Conservation (phyloP, 2,329 filamentous ascomycete species). For the Talaromyces sp. region DNA sequence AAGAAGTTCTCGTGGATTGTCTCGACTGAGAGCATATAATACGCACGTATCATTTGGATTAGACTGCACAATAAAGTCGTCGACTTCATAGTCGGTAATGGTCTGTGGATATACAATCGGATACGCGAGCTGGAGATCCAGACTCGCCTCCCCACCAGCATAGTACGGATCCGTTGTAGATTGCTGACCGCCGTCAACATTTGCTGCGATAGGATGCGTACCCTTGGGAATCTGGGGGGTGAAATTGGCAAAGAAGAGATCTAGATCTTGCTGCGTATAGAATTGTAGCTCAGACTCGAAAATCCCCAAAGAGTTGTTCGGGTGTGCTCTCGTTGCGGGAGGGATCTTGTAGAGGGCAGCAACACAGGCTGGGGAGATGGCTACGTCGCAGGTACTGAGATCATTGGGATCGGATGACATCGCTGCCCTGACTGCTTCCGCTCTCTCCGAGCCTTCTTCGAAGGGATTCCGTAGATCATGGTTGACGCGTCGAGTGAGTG, state of each 20-base stretch:
- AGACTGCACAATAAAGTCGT: slow-evolving; percentile 37
- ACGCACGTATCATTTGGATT: slow-evolving; percentile 21
- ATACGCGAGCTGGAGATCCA: slow-evolving; percentile 56
- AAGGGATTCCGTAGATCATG: not conserved
- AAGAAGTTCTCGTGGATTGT: not conserved
- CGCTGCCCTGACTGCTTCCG: not conserved
- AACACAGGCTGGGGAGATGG: slow-evolving; percentile 57
- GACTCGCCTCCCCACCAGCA: slow-evolving; percentile 46
- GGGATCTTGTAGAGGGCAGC: slow-evolving; percentile 49
- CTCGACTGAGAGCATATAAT: not conserved
- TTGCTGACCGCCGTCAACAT: slow-evolving; percentile 47
- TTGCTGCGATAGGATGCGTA: slow-evolving; percentile 43
- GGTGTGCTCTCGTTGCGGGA: slow-evolving; percentile 32
- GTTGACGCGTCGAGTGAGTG: slow-evolving; percentile 14
- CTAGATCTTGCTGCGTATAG: slow-evolving; percentile 50
- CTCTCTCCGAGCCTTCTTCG: not conserved
- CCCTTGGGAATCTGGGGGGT: slow-evolving; percentile 43
- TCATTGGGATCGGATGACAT: slow-evolving; percentile 4
- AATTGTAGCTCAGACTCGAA: slow-evolving; percentile 52
- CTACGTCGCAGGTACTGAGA: slow-evolving; percentile 45
- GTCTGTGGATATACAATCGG: slow-evolving; percentile 52
- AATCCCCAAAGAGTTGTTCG: slow-evolving; percentile 52
- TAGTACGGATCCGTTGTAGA: slow-evolving; percentile 31
- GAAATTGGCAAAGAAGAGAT: slow-evolving; percentile 47
- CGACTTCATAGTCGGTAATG: slow-evolving; percentile 50